phyloP scores from a whole-genome alignment of 148 eudicot species.

The Camellia lanceoleosa region DNA sequence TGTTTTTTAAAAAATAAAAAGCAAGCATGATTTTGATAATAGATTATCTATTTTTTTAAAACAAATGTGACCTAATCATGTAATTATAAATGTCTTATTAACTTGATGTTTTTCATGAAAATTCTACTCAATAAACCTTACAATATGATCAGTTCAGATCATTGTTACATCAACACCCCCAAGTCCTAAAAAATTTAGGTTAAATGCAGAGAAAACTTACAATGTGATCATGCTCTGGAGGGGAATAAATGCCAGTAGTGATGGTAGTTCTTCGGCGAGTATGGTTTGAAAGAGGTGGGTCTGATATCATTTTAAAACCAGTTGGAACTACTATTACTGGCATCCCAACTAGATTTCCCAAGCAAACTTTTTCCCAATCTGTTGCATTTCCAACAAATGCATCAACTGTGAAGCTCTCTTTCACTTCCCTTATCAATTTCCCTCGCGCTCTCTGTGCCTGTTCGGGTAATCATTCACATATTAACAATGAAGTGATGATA shows the following conservation, averaged over 20 bases:
- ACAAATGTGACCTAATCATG: too few relatives aligned
- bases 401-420: conserved; percentile 62
- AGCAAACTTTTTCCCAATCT: conserved; percentile 80
- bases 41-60: too few relatives aligned
- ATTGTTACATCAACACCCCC: too few relatives aligned
- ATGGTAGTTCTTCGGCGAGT: conserved; percentile 56
- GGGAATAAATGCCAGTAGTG: conserved; percentile 84
- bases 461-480: background rate
- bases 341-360: conserved; percentile 93
- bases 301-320: conserved; percentile 47
- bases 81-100: too few relatives aligned
- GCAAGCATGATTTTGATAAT: too few relatives aligned
- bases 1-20: too few relatives aligned
- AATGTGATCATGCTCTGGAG: conserved; percentile 74
- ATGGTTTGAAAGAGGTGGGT: conserved; percentile 43
- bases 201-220: conserved; percentile 34
- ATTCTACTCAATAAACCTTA: too few relatives aligned
- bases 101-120: too few relatives aligned
- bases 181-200: background rate
- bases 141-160: too few relatives aligned
- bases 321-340: conserved; percentile 77
- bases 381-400: conserved; percentile 80
- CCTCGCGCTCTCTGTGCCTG: conserved; percentile 92
- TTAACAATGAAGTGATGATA: background rate
- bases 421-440: conserved; percentile 64